Evolutionary conservation across 75 land plant species (phyloP).

Genomic region (Picea glauca): DNA sequence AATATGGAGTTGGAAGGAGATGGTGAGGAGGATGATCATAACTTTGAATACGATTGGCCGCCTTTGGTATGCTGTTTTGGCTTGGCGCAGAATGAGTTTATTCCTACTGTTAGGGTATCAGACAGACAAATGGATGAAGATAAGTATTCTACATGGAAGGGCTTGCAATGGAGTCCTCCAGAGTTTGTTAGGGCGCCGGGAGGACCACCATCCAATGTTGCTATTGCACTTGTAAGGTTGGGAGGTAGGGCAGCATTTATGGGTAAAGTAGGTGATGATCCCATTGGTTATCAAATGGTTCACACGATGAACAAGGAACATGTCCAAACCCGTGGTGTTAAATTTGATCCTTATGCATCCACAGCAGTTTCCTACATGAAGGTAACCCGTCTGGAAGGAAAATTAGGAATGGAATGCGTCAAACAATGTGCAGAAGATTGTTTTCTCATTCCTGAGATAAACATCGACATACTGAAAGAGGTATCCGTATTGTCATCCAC

Average conservation of each 20-base stretch:
- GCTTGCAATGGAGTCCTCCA: conserved; percentile 92
- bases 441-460: conserved; percentile 42
- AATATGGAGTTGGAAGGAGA: not conserved
- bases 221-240: conserved; percentile 73
- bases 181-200: conserved; percentile 90
- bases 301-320: conserved; percentile 64
- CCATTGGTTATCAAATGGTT: conserved; percentile 66
- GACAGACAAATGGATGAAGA: conserved; percentile 71
- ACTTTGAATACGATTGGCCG: conserved; percentile 27
- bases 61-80: conserved; percentile 96
- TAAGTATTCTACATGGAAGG: conserved; percentile 90
- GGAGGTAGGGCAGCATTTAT: conserved; percentile 89
- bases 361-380: conserved; percentile 63
- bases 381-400: conserved; percentile 41
- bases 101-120: conserved; percentile 78
- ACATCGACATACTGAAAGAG: conserved; percentile 82
- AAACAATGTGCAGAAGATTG: conserved; percentile 72
- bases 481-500: conserved; percentile 20
- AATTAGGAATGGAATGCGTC: conserved; percentile 48
- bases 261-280: conserved; percentile 90
- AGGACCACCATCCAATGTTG: conserved; percentile 81
- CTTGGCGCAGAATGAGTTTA: conserved; percentile 78
- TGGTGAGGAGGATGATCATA: not conserved
- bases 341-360: conserved; percentile 33
- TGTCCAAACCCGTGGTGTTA: conserved; percentile 87